Base-by-base conservation (phyloP, 352 stramenopile genomes). In the Phytophthora fragariaefolia region DNA sequence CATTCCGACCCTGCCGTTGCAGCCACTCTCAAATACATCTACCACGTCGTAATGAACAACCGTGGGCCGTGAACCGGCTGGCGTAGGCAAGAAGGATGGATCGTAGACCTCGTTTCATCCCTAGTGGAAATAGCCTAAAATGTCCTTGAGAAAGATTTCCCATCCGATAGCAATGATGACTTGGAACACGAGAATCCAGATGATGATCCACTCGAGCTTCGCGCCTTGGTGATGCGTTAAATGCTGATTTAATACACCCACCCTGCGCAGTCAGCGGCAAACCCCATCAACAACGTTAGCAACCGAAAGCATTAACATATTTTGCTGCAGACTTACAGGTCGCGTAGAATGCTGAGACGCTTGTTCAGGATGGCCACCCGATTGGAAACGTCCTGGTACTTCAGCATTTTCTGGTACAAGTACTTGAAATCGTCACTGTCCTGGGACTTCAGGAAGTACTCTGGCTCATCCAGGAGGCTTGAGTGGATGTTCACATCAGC, bases 161-260 rank as follows among this genome's bases (percentile, higher is more conserved):
- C 85, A 95, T 47, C 73, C 80, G 4, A 95, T 74, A 13, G 89
- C 81, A 46, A 98, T 89, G 28, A 97, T 63, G 23, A 98, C 76
- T 75, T 97, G 90, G 23, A 80, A 85, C 45, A 97, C 76, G 48
- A 98, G 83, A 50, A 98, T 87, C 88, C 90, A 97, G 62, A 98
- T 98, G 58, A 98, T 88, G 76, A 97, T 98, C 90, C 87, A 97
- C 77, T 98, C 93, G 24, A 98, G 90, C 56, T 93, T 94, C 15
- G 82, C 79, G n/a, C 83, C 82, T 73, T 98, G 89, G 49, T 95
- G 71, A 24, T 91, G 88, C 43, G 83, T 87, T 48, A 97, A 69
- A 67, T 98, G 91, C 45, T 94, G 91, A 57, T 93, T 94, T 51
- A 98, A 68, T 24, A 98, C 90, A 56, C 97, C 83, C 52, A 98